Evolutionary conservation across 495 filamentous ascomycete genomes (phyloP), one percentile per base, ranked within the genome.

Genomic region (Venustampulla echinocandica): DNA sequence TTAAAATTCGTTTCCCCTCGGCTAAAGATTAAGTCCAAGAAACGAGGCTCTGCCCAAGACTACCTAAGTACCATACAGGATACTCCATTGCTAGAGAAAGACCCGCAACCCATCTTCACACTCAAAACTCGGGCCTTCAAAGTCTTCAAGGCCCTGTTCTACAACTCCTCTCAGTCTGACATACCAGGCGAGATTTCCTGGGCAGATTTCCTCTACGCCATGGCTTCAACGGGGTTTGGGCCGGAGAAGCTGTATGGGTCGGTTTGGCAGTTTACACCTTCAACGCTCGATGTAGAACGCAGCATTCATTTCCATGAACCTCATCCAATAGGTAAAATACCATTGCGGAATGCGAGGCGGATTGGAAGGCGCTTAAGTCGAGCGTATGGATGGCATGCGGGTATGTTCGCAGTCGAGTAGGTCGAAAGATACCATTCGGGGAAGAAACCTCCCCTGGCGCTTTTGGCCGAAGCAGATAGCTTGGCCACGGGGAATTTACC

Each of bases 291-390:
- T 49, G 58, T 64, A 6, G 50, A 64, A 41, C 45, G 68, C 0
- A 69, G 64, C n/a, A 73, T 77, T 32, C 73, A 69, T 36, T 73
- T 76, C 34, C 71, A 76, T 47, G 72, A 78, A 51, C 73, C 74
- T 18, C 69, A 75, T 60, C 69, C 67, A 9, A 53, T 44, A 10
- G 56, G 58, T 2, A 78, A 76, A 59, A 65, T 79, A n/a, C 61
- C 64, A 1, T 69, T 62, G 23, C 18, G 25, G 5, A 50, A 45
- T 10, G 69, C 66, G 2, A 53, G 67, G 44, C 42, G 64, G 2
- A 52, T 62, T 55, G 75, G 73, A 0, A 55, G 73, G 28, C 56
- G 73, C 10, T 47, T 77, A 33, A 62, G 58, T 38, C 24, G 64
- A 24, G 65, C 70, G 1, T 77, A 69, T 63, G 73, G 27, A 30